These are phyloP conservation scores for Erythrophleum fordii DNA, from an alignment of 306 rosid species.

Conservation along the genomic window DNA sequence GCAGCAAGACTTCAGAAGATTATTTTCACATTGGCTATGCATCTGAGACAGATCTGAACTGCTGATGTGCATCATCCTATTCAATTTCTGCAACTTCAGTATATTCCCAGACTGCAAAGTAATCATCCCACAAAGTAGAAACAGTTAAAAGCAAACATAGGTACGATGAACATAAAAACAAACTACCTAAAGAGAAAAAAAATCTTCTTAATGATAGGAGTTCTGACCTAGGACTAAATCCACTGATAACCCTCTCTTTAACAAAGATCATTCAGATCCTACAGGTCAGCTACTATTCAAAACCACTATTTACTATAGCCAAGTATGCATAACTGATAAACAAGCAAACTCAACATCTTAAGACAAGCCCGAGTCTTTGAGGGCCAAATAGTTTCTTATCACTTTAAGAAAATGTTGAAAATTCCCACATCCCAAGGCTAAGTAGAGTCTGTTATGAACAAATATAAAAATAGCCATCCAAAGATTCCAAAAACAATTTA, in stretches of 20 bases:
- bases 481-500: slow-evolving; percentile 1
- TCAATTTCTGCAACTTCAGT: slow-evolving; percentile 41
- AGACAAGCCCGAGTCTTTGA: neutral
- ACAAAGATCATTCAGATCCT: slow-evolving; percentile 6
- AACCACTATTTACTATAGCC: neutral
- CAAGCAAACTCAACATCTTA: neutral
- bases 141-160: slow-evolving; percentile 2
- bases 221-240: neutral
- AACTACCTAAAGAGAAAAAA: neutral
- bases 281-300: neutral
- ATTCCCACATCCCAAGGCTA: slow-evolving; percentile 17
- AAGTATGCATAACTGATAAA: neutral
- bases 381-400: slow-evolving; percentile 22
- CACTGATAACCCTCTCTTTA: neutral
- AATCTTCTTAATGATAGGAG: neutral
- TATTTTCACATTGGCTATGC: slow-evolving; percentile 35
- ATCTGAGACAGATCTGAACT: slow-evolving; percentile 40
- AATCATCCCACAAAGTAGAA: slow-evolving; percentile 30
- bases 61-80: slow-evolving; percentile 36
- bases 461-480: slow-evolving; percentile 14
- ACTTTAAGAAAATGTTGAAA: neutral
- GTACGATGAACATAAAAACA: slow-evolving; percentile 10
- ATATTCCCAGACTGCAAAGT: slow-evolving; percentile 52
- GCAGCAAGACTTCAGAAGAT: slow-evolving; percentile 41
- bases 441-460: neutral